Evolutionary conservation across 1,139 yeast genomes (phyloP), one percentile per base, ranked within the genome.

Genomic region (Diutina rugosa): DNA sequence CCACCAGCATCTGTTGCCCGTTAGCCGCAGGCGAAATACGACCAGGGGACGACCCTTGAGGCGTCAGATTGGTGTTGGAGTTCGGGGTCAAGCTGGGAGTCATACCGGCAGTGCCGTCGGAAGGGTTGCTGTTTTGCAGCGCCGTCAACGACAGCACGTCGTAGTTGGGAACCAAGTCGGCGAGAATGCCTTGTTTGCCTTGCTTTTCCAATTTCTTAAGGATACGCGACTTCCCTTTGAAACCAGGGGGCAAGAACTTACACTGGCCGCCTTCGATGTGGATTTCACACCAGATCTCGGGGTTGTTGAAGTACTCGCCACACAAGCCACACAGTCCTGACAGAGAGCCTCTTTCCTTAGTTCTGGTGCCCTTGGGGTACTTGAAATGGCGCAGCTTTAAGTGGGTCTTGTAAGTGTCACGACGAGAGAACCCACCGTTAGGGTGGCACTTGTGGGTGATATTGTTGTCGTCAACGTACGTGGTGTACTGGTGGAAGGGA

Each of bases 261-360:
- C 84, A 80, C 51, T 67, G 65, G 52, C 77, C 77, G 14, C 69
- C 68, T 61, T 75, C 79, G 57, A 81, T 76, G 64, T 81, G 85
- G 32, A 66, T 66, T 56, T 72, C 78, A 53, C 80, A 67, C 85
- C 85, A 81, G 44, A 71, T 72, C 48, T 68, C 62, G 62, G 80
- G 80, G 59, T 72, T 76, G 51, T 72, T 71, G 60, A 79, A 81
- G 63, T 66, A 74, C 59, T 73, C 69, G 63, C 79, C 80, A 63
- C 85, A 81, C 55, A 84, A 83, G 35, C 81, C 82, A 68, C 85
- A 81, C 59, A 82, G 66, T 10, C 85, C 85, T 46, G 76, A 70
- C 32, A 71, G 70, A 54, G 66, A 63, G 59, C 68, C 70, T 57
- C 85, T 67, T 58, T 77, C 79, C 59, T 63, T 70, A 18, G 79